A percentile compares a stretch with the other conserved stretches of the same genome.
These are phyloP conservation scores for Metarhizium brunneum DNA, from an alignment of 2,329 filamentous ascomycete species.

Conservation along the genomic window DNA sequence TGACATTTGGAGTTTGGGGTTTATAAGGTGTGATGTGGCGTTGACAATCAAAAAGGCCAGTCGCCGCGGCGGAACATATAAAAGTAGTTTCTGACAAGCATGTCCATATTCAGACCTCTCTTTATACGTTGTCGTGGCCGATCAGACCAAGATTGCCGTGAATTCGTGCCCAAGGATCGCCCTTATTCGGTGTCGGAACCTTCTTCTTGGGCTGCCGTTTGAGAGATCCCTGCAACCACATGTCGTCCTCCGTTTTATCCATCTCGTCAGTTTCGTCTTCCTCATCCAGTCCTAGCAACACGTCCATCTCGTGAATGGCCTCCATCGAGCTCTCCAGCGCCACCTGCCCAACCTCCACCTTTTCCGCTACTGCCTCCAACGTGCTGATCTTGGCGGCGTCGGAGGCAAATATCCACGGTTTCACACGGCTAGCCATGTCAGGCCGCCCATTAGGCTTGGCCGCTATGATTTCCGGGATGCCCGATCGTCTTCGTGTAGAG, in stretches of 20 bases:
- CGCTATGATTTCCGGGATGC: slow-evolving; percentile 34
- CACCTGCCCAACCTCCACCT: slow-evolving; percentile 47
- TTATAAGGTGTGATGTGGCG: neutral
- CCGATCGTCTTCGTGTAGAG: slow-evolving; percentile 23
- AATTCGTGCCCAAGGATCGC: slow-evolving; percentile 40
- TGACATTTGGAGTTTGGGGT: neutral
- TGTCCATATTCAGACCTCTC: neutral
- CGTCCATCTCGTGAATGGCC: slow-evolving; percentile 38
- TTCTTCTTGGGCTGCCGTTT: slow-evolving; percentile 8
- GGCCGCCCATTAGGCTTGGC: slow-evolving; percentile 25
- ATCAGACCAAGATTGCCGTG: slow-evolving; percentile 47
- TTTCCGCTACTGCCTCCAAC: slow-evolving; percentile 49
- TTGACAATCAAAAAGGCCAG: neutral
- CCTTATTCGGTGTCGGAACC: slow-evolving; percentile 7
- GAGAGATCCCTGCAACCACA: slow-evolving; percentile 24
- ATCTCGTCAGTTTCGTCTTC: slow-evolving; percentile 12
- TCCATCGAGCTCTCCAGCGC: slow-evolving; percentile 44
- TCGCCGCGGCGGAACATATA: neutral
- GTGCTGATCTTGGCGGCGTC: slow-evolving; percentile 51
- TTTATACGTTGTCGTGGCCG: slow-evolving; percentile 22
- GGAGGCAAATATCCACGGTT: slow-evolving; percentile 51
- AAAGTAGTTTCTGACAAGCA: neutral
- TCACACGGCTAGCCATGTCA: slow-evolving; percentile 33
- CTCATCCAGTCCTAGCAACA: slow-evolving; percentile 32
- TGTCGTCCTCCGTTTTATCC: slow-evolving; percentile 17